phyloP scores from a whole-genome alignment of 805 yeast species.

The Candida parachauliodes region DNA sequence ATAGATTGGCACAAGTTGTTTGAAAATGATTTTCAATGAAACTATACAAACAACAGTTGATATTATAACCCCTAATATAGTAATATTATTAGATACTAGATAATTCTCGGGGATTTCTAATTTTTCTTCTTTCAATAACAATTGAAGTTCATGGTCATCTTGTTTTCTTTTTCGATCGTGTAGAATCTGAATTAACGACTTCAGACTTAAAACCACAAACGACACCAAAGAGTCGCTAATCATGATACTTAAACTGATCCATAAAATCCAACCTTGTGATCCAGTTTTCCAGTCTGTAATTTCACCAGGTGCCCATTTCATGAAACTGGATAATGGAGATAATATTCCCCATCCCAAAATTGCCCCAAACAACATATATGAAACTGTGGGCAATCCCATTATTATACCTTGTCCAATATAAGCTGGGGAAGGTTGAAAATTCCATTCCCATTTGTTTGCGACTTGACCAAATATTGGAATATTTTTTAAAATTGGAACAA shows the following conservation, averaged over 20 bases:
- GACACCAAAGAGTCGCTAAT: conserved; percentile 86
- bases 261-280: conserved; percentile 95
- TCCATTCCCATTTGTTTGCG: conserved; percentile 74
- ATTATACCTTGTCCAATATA: conserved; percentile 96
- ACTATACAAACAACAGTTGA: conserved; percentile 68
- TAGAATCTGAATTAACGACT: conserved; percentile 26
- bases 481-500: conserved; percentile 62
- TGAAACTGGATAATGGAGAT: conserved; percentile 70
- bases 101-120: conserved; percentile 22
- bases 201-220: conserved; percentile 57
- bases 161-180: not conserved
- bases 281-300: conserved; percentile 92
- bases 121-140: conserved; percentile 3
- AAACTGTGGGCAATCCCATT: conserved; percentile 91
- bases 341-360: conserved; percentile 87
- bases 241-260: conserved; percentile 93
- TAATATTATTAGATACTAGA: conserved; percentile 48
- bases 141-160: conserved; percentile 4
- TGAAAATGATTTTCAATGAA: conserved; percentile 67
- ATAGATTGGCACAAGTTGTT: conserved; percentile 64
- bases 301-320: conserved; percentile 87
- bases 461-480: conserved; percentile 73
- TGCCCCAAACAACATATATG: conserved; percentile 88
- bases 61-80: conserved; percentile 55
- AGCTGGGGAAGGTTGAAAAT: conserved; percentile 94